Evolutionary conservation across 2,329 filamentous ascomycete genomes (phyloP).

Genomic region (Helminthosporium solani): DNA sequence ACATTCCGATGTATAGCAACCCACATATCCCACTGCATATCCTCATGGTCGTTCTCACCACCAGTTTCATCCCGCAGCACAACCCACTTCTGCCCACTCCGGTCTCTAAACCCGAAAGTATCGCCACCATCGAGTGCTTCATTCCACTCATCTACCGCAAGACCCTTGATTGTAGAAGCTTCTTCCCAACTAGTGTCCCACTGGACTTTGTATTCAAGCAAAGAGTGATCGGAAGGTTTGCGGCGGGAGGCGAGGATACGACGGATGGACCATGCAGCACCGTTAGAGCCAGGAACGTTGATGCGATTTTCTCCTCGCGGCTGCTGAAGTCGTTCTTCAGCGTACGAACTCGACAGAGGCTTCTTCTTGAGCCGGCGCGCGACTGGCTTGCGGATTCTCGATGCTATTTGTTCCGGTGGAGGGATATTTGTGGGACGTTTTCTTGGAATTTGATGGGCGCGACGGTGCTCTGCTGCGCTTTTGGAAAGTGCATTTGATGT

Average conservation of each 20-base stretch:
- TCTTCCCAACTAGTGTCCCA: conserved; percentile 12
- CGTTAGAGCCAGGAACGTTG: neutral
- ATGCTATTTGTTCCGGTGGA: neutral
- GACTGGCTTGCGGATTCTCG: neutral
- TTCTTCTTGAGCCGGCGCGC: neutral
- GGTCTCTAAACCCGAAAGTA: conserved; percentile 2
- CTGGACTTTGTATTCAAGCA: conserved; percentile 10
- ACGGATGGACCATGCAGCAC: conserved; percentile 4
- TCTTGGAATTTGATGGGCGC: conserved; percentile 6
- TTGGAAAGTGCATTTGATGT: conserved; percentile 6
- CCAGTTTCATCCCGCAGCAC: conserved; percentile 7
- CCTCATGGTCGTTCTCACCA: conserved; percentile 11
- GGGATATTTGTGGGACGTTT: conserved; percentile 4
- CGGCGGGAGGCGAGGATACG: conserved; percentile 10
- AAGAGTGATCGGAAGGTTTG: neutral
- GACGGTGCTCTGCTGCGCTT: conserved; percentile 2
- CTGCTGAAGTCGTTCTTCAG: too few relatives aligned
- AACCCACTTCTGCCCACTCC: conserved; percentile 3
- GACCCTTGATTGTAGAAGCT: neutral
- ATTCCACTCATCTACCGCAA: conserved; percentile 6
- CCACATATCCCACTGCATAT: conserved; percentile 15
- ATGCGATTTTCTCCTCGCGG: conserved; percentile 3
- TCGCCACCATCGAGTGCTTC: conserved; percentile 1
- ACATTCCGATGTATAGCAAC: conserved; percentile 9
- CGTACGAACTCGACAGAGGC: neutral